A percentile compares a stretch with the other conserved stretches of the same genome.
phyloP scores from a whole-genome alignment of 345 rosid genomes.

The Citrus mangshanensis region DNA sequence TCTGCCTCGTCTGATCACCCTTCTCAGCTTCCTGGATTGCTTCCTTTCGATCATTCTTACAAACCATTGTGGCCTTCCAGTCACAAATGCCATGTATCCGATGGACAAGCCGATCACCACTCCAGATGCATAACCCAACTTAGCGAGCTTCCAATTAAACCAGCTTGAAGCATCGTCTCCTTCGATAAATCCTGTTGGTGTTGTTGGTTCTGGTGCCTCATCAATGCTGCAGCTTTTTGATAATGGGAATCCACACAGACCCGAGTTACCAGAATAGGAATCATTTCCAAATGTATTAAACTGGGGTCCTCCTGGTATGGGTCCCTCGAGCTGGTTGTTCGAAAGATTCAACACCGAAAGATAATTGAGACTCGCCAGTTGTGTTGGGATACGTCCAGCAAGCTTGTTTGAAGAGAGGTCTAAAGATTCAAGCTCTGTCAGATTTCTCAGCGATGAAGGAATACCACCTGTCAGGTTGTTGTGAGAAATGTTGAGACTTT shows the following conservation, averaged over 20 bases:
- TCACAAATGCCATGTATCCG: too few relatives aligned
- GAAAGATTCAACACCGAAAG: not conserved
- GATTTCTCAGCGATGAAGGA: not conserved
- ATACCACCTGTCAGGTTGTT: not conserved
- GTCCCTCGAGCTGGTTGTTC: not conserved
- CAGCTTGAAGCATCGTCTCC: not conserved
- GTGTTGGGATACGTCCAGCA: not conserved
- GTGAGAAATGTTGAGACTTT: not conserved
- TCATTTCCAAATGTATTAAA: not conserved
- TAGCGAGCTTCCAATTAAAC: not conserved
- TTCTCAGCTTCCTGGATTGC: too few relatives aligned
- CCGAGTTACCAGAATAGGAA: not conserved
- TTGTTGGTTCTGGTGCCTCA: not conserved
- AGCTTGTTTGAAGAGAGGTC: not conserved
- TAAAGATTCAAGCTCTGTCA: not conserved
- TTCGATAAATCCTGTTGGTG: not conserved
- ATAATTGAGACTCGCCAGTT: not conserved
- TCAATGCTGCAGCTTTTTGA: not conserved
- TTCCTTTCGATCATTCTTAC: too few relatives aligned
- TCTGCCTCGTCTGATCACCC: too few relatives aligned
- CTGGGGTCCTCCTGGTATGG: rapidly evolving
- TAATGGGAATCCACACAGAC: not conserved
- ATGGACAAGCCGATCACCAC: not conserved
- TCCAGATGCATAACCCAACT: not conserved
- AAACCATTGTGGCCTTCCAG: too few relatives aligned